Evolutionary conservation across 352 stramenopile genomes (phyloP), one percentile per base, ranked within the genome.

Genomic region (Globisporangium mamillatum): DNA sequence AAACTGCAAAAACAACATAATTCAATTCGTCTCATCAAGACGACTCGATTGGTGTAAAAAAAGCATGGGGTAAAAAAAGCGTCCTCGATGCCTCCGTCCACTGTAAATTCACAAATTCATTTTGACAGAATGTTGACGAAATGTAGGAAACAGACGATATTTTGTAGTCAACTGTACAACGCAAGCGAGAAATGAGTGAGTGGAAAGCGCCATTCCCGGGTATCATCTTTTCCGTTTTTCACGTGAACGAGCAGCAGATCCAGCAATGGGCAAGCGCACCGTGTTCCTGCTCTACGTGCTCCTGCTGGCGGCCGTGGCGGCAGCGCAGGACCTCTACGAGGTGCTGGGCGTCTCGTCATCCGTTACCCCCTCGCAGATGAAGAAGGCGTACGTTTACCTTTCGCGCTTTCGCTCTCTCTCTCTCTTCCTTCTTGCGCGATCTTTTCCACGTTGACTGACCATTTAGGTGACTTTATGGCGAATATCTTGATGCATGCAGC

Each of bases 251-350:
- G 2, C n/a, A 57, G 52, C 20, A 16, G 20, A 55, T 24, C n/a
- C 7, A 54, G 8, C 34, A 34, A 58, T 58, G 53, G 25, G 53
- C 53, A 58, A 36, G 53, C 53, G 53, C 53, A 14, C 38, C 10
- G 16, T 38, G 24, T 22, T 34, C 50, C 64, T 77, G 60, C 60
- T 90, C 59, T 80, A 73, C 63, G 56, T 89, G 64, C 69, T 78
- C 56, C 67, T 87, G 60, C 69, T 87, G 56, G 69, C 75, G 18
- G 69, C 75, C 10, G 61, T 62, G n/a, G 76, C 63, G 50, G 72
- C 79, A 7, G 84, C 72, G 36, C 73, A 91, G 70, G 82, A 91
- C 56, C 68, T 91, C 3, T 92, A 92, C 44, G 84, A 92, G 78
- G 57, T 90, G 56, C 73, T 91, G 36, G 84, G 84, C 60, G 82